These are phyloP conservation scores for Strombidium stylifer DNA, from an alignment of 73 alveolate species.

Conservation along the genomic window DNA sequence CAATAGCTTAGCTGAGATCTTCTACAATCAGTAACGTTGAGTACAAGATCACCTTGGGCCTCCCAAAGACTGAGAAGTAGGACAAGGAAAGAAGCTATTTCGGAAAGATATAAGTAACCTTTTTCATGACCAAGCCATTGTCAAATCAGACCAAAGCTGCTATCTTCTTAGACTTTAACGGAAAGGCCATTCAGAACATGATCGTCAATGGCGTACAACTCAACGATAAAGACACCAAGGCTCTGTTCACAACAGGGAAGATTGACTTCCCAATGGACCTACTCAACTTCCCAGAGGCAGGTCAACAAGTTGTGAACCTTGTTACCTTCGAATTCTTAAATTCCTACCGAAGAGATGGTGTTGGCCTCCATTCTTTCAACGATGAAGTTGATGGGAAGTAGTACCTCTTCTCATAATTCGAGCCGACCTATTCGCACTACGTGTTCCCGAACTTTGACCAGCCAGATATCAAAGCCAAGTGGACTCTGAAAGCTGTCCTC, in stretches of 20 bases:
- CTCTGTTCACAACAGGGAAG: conserved; percentile 10
- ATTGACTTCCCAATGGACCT: conserved; percentile 10
- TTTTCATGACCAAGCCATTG: conserved; percentile 17
- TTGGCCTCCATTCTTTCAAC: conserved; percentile 89
- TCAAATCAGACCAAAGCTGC: background rate
- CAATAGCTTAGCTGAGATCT: too few relatives aligned
- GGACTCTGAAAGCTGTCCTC: conserved; percentile 70
- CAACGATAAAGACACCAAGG: background rate
- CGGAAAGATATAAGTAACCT: too few relatives aligned
- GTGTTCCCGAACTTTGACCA: conserved; percentile 97
- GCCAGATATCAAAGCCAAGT: conserved; percentile 95
- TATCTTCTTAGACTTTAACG: conserved; percentile 7
- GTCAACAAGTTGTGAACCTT: conserved; percentile 21
- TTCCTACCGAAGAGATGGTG: conserved; percentile 73
- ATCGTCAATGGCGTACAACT: conserved; percentile 19
- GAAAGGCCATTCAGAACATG: conserved; percentile 10
- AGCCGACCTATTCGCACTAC: conserved; percentile 91
- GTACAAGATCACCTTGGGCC: conserved; percentile 33
- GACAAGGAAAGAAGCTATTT: too few relatives aligned
- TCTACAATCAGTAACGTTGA: background rate
- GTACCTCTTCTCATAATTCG: conserved; percentile 93
- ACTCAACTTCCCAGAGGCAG: conserved; percentile 1
- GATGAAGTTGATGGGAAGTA: conserved; percentile 90
- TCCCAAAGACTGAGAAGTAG: conserved; percentile 25
- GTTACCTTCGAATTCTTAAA: conserved; percentile 41